phyloP scores from a whole-genome alignment of 169 alveolate species.

The Eimeria maxima region DNA sequence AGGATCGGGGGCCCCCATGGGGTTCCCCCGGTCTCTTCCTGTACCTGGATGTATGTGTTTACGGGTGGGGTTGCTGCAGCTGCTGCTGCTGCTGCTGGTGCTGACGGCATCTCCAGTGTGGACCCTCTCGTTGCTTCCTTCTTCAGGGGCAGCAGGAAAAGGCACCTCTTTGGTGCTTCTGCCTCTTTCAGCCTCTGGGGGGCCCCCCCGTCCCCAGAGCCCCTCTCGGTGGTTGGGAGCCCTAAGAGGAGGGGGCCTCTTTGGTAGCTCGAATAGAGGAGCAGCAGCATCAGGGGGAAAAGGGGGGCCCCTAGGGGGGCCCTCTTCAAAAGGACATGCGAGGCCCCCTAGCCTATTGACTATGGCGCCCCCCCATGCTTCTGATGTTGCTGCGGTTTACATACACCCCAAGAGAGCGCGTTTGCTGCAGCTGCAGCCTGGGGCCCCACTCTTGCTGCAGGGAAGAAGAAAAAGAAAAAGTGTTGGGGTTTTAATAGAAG shows the following conservation, averaged over 20 bases:
- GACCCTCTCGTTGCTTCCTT: conserved; percentile 11
- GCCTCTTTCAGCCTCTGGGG: background rate
- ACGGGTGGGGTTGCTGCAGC: background rate
- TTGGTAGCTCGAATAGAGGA: background rate
- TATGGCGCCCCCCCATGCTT: background rate
- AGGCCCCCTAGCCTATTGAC: conserved; percentile 15
- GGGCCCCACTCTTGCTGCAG: conserved; percentile 97
- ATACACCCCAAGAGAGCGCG: conserved; percentile 95
- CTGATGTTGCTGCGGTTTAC: conserved; percentile 91
- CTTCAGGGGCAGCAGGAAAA: background rate
- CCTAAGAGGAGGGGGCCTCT: conserved; percentile 39
- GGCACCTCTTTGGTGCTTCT: background rate
- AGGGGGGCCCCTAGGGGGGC: background rate
- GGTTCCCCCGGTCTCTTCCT: background rate
- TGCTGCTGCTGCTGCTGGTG: conserved; percentile 44
- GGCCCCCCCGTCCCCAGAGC: conserved; percentile 8
- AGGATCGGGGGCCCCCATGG: conserved; percentile 17
- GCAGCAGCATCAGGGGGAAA: background rate
- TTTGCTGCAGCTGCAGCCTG: conserved; percentile 96
- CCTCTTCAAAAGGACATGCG: background rate
- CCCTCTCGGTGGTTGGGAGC: conserved; percentile 10
- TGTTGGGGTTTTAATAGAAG: conserved; percentile 97
- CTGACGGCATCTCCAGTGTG: background rate
- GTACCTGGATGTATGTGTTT: background rate
- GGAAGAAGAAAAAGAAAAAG: conserved; percentile 98